Evolutionary conservation across 495 filamentous ascomycete genomes (phyloP).

Genomic region (Xylaria scruposa): DNA sequence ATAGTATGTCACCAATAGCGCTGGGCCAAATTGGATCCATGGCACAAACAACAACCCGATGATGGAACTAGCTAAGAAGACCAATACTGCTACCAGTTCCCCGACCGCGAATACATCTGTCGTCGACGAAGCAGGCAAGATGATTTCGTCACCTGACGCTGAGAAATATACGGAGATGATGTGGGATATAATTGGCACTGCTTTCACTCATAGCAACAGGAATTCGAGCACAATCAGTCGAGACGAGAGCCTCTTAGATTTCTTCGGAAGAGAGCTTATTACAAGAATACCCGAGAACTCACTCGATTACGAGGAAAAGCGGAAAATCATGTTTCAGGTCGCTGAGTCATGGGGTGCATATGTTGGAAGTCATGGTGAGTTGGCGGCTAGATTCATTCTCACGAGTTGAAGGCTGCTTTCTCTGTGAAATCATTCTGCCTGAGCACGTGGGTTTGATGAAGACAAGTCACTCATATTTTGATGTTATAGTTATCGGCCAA

Average conservation of each 20-base stretch:
- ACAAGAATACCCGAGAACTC: conserved; percentile 58
- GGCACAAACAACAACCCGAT: conserved; percentile 88
- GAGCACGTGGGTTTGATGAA: not conserved
- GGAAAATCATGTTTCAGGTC: conserved; percentile 66
- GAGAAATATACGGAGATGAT: conserved; percentile 64
- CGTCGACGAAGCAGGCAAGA: conserved; percentile 68
- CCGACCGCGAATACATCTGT: conserved; percentile 64
- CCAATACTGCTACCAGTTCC: conserved; percentile 63
- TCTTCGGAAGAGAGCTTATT: conserved; percentile 67
- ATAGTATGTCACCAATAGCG: conserved; percentile 40
- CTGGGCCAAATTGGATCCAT: conserved; percentile 96
- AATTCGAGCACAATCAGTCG: conserved; percentile 68
- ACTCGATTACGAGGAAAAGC: conserved; percentile 50
- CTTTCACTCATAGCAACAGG: conserved; percentile 79
- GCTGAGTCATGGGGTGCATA: conserved; percentile 86
- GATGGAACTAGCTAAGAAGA: conserved; percentile 73
- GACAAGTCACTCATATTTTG: not conserved
- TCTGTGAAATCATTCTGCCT: not conserved
- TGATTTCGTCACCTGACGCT: conserved; percentile 59
- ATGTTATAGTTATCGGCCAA: conserved; percentile 64
- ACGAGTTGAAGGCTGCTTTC: not conserved
- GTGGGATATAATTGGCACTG: conserved; percentile 81
- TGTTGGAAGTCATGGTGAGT: conserved; percentile 67
- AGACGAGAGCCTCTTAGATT: conserved; percentile 76
- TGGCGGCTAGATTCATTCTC: not conserved